A percentile compares a stretch with the other conserved stretches of the same genome.
Evolutionary conservation across 345 rosid species (phyloP).

Genomic region (Jatropha curcas): DNA sequence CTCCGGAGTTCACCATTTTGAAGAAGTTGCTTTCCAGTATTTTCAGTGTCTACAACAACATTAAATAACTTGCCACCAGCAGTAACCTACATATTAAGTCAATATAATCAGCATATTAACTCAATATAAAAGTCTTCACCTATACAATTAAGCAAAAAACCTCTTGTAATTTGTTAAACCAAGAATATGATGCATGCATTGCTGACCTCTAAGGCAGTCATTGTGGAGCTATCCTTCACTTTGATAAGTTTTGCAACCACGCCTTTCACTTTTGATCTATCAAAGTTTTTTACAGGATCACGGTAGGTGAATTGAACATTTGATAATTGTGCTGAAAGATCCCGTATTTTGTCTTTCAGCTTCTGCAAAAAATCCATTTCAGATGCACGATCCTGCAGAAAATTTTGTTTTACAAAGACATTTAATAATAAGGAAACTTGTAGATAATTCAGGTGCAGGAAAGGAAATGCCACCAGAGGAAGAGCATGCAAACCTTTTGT

Average conservation of each 20-base stretch:
- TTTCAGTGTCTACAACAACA: conserved; percentile 92
- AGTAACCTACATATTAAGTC: conserved; percentile 59
- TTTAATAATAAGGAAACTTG: conserved; percentile 21
- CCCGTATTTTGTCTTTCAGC: conserved; percentile 73
- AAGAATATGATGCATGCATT: background rate
- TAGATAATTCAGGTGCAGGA: conserved; percentile 2
- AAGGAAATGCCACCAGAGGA: conserved; percentile 1
- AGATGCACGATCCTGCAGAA: conserved; percentile 65
- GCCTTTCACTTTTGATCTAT: conserved; percentile 92
- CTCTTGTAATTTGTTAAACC: too few relatives aligned
- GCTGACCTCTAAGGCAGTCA: conserved; percentile 93
- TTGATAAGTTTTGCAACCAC: conserved; percentile 88
- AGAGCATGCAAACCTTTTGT: conserved; percentile 63
- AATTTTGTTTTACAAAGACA: conserved; percentile 12
- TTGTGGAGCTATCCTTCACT: conserved; percentile 75
- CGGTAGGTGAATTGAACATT: conserved; percentile 83
- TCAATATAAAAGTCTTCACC: too few relatives aligned
- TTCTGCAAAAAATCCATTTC: conserved; percentile 69
- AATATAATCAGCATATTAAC: too few relatives aligned
- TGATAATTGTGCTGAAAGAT: conserved; percentile 69
- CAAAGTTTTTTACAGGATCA: conserved; percentile 85
- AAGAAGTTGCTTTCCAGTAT: conserved; percentile 90
- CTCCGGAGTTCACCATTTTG: conserved; percentile 90
- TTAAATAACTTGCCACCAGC: conserved; percentile 89
- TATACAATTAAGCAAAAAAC: too few relatives aligned